phyloP scores from a whole-genome alignment of 129 eudicot genomes.

The Pittosporum tobira region DNA sequence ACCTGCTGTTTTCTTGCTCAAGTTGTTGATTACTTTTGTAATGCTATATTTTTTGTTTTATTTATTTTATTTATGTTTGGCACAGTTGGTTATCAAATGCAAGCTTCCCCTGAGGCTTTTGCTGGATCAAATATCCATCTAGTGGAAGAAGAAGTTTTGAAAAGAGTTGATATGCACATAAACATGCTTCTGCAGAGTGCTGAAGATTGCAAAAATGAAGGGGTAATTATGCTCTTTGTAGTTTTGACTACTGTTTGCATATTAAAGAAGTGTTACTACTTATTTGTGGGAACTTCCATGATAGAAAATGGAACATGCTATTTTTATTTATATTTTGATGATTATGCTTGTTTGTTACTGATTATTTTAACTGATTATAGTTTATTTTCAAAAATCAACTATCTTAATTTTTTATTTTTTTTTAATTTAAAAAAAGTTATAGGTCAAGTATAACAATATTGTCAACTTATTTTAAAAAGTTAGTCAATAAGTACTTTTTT shows the following conservation, averaged over 20 bases:
- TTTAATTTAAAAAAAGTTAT: too few relatives aligned
- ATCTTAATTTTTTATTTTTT: too few relatives aligned
- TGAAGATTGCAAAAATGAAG: slow-evolving; percentile 48
- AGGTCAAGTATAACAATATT: too few relatives aligned
- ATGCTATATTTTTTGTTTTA: not conserved
- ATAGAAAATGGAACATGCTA: not conserved
- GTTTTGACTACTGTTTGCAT: not conserved
- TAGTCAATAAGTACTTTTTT: too few relatives aligned
- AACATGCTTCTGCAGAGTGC: slow-evolving; percentile 48
- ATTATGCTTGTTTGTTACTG: not conserved
- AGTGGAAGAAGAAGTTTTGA: slow-evolving; percentile 60
- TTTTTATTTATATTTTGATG: not conserved
- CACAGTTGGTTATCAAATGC: slow-evolving; percentile 65
- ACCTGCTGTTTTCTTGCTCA: not conserved
- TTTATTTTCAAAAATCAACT: too few relatives aligned
- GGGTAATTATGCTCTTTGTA: slow-evolving; percentile 34
- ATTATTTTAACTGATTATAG: too few relatives aligned
- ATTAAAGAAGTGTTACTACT: not conserved
- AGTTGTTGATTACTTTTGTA: not conserved
- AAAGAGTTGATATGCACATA: slow-evolving; percentile 42
- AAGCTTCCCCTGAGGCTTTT: slow-evolving; percentile 41
- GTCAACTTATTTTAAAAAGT: too few relatives aligned
- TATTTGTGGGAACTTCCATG: not conserved
- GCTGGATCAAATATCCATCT: slow-evolving; percentile 37
- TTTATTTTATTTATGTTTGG: not conserved